Base-by-base conservation (phyloP, 768 basidiomycete genomes). In the Tephrocybe sp. region DNA sequence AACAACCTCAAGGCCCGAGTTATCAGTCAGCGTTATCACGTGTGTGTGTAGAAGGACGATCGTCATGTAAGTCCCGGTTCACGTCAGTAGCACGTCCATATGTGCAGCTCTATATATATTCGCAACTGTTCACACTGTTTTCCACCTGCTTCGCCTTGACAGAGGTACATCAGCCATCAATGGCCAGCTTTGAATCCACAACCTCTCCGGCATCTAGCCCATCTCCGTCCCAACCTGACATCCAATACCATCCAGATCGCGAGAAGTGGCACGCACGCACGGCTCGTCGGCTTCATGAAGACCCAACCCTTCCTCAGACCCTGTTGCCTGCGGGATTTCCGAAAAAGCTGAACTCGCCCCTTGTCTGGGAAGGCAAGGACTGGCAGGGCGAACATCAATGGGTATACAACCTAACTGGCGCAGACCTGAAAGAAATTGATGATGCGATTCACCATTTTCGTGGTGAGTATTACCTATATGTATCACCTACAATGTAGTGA, bases 351-450 rank as follows among this genome's bases (percentile, higher is more conserved):
- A 58, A 67, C 6, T 71, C 70, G 1, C 68, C 71, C 0, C 60
- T 74, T 8, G 74, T 73, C 17, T 76, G 74, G 74, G 71, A 76
- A 60, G 72, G 74, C 2, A 70, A 68, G 20, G 73, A 76, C 49
- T 76, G 69, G 68, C 65, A 64, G 21, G 64, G 65, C 37, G 71
- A 73, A 47, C 65, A 65, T 28, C 65, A 73, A 52, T 75, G 73
- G 72, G 73, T 72, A 4, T 72, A 69, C 51, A 60, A 66, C 1
- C 62, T 75, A 12, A 65, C 53, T 15, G 21, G 54, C 1, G 58
- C 51, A 5, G 63, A 74, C 25, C 58, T 75, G 15, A 58, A 64
- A 28, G 74, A 75, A 55, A 72, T 75, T 15, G 60, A 70, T 34
- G 58, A 59, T 15, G 74, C 72, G 6, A 57, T 73, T 17, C 60